These are phyloP conservation scores for Metschnikowia orientalis DNA, from an alignment of 805 yeast species.

Conservation along the genomic window DNA sequence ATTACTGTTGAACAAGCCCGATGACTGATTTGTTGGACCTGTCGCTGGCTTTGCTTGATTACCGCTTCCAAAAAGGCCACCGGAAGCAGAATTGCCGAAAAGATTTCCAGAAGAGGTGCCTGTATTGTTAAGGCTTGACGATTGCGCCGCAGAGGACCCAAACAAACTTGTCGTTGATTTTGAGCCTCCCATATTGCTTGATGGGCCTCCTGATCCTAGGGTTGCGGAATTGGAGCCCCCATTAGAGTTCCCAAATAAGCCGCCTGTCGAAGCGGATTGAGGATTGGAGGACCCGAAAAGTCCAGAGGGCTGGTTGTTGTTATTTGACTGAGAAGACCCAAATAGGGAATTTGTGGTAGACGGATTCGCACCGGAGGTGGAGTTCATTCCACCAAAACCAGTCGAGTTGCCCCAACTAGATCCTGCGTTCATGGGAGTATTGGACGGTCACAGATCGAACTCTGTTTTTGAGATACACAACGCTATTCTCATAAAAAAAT, in stretches of 20 bases:
- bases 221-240: constrained; percentile 2
- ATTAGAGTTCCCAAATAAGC: constrained; percentile 7
- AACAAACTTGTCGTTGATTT: constrained; percentile 2
- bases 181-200: constrained; percentile 4
- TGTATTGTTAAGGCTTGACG: constrained; percentile 3
- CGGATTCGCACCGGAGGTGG: neutral
- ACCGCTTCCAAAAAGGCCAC: constrained; percentile 26
- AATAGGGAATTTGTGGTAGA: too few species aligned
- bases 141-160: constrained; percentile 2
- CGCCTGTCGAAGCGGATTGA: constrained; percentile 3
- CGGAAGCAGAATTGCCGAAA: constrained; percentile 4
- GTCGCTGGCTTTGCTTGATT: too few species aligned
- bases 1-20: constrained; percentile 5
- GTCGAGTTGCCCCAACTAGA: constrained; percentile 15
- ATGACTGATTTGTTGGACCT: too few species aligned
- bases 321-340: neutral
- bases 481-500: constrained; percentile 1
- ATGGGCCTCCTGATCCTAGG: constrained; percentile 5
- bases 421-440: constrained; percentile 11
- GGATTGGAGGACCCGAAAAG: constrained; percentile 1
- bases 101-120: constrained; percentile 3
- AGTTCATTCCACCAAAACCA: constrained; percentile 12
- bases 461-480: too few species aligned
- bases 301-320: neutral
- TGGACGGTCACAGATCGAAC: too few species aligned